Base-by-base conservation (phyloP, 768 basidiomycete genomes). In the Serendipita sp. region DNA sequence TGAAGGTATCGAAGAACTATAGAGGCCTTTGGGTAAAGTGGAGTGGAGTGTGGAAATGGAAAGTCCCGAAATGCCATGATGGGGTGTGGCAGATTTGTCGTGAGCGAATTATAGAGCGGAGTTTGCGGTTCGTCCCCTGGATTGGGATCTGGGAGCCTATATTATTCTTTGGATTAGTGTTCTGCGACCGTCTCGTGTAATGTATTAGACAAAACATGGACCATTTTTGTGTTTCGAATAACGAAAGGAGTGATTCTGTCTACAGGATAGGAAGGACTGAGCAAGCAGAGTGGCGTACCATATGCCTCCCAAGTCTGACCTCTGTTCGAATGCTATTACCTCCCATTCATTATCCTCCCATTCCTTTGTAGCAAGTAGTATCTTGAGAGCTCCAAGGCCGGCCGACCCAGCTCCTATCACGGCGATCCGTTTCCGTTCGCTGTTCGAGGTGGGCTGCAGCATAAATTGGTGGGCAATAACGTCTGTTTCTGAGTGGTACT, bases 41-140 rank as follows among this genome's bases (percentile, higher is more conserved):
- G 77, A 0, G 88, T 90, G 2, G 79, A 81, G 0, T 86, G 83
- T 0, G 86, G 86, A 68, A 90, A 90, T 0, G 76, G 68, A 68
- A 80, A 82, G 50, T 77, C 78, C 0, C 77, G 74, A 66, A 76
- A 90, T 2, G 79, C 79, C 90, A 92, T 91, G 56, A 84, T 64
- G 0, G 85, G 85, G 66, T 90, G 86, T 0, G 90, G 86, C 3
- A 92, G 69, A 67, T 91, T 91, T 0, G 89, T 85, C n/a, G 84
- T 85, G 13, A 92, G 74, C 0, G 85, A 84, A 68, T 90, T 85
- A 68, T 92, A 92, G 7, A 89, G 68, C 1, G 90, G 82, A 0
- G 86, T 85, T 33, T 78, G 68, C 1, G 86, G 86, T 4, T 81
- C 81, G 34, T 80, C 71, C 2, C 79, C 77, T n/a, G 50, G n/a